These are phyloP conservation scores for Huiozyma sinensis DNA, from an alignment of 805 yeast genomes.

Conservation along the genomic window DNA sequence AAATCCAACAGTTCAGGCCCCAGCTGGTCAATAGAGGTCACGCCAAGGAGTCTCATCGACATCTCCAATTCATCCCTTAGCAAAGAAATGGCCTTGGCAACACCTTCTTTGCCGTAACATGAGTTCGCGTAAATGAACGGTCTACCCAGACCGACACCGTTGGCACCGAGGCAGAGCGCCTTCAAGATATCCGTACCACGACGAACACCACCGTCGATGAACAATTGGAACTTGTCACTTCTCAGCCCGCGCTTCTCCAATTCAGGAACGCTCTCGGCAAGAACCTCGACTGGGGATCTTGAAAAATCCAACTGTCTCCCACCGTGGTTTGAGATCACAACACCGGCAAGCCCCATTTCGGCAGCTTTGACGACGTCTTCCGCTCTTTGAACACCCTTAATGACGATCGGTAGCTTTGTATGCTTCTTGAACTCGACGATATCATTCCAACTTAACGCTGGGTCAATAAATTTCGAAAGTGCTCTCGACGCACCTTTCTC, in stretches of 20 bases:
- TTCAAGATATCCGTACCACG: constrained; percentile 59
- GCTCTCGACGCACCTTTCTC: constrained; percentile 87
- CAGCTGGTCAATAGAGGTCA: constrained; percentile 46
- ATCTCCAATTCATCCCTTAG: constrained; percentile 60
- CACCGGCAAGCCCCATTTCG: constrained; percentile 62
- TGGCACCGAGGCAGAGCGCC: constrained; percentile 60
- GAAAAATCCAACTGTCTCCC: constrained; percentile 82
- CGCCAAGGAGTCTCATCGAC: constrained; percentile 77
- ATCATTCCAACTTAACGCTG: constrained; percentile 56
- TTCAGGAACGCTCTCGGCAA: constrained; percentile 57
- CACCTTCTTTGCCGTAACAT: constrained; percentile 56
- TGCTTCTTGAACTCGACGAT: constrained; percentile 42
- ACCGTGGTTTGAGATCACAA: constrained; percentile 83
- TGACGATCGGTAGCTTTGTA: constrained; percentile 55
- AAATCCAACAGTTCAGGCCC: constrained; percentile 52
- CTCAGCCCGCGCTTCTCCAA: constrained; percentile 34
- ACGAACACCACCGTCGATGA: constrained; percentile 59
- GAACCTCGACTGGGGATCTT: constrained; percentile 63
- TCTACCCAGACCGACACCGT: constrained; percentile 61
- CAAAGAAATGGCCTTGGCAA: constrained; percentile 46
- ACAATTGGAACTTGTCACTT: constrained; percentile 45
- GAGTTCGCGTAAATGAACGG: constrained; percentile 56
- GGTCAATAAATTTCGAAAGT: constrained; percentile 74
- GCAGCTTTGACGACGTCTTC: constrained; percentile 71
- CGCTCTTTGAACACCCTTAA: constrained; percentile 77